Percentiles rank a stretch among this genome's conserved stretches.
These are phyloP conservation scores for Ajuga chamaepitys DNA, from an alignment of 257 asterid species.

Conservation along the genomic window DNA sequence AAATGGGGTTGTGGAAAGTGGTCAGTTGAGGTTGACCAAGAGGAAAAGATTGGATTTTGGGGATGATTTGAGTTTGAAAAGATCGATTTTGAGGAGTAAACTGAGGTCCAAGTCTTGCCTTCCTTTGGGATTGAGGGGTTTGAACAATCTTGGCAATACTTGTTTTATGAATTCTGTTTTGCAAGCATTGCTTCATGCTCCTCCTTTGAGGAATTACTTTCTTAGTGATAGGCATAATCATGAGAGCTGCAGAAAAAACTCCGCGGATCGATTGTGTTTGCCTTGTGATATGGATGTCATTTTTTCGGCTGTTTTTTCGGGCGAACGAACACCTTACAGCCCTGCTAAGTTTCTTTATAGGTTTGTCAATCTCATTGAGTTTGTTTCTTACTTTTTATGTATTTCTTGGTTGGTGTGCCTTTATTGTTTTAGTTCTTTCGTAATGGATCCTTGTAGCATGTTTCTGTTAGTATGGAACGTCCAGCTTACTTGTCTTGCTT, in stretches of 20 bases:
- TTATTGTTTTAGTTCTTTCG: not conserved
- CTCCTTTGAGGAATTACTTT: constrained; percentile 64
- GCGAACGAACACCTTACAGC: constrained; percentile 52
- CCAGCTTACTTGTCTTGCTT: not conserved
- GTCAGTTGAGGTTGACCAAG: constrained; percentile 45
- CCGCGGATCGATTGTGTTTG: constrained; percentile 44
- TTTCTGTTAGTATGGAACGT: not conserved
- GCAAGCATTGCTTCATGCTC: constrained; percentile 72
- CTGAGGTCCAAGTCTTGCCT: constrained; percentile 51
- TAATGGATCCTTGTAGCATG: not conserved
- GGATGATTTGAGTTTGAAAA: constrained; percentile 40
- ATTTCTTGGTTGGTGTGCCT: not conserved
- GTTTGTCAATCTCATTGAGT: constrained; percentile 25
- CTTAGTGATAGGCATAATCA: constrained; percentile 50
- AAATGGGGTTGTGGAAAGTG: constrained; percentile 26
- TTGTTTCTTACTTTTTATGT: not conserved
- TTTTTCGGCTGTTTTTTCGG: constrained; percentile 57
- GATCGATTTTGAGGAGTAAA: constrained; percentile 38
- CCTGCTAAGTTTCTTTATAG: constrained; percentile 76
- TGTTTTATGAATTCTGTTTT: constrained; percentile 75
- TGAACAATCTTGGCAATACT: constrained; percentile 67
- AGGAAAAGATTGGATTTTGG: constrained; percentile 69
- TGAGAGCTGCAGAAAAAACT: constrained; percentile 36
- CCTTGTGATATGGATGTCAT: constrained; percentile 63
- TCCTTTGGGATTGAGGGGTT: constrained; percentile 71